Evolutionary conservation across 108 stramenopile genomes (phyloP), one percentile per base, ranked within the genome.

Genomic region (Discostella stelligeroides): DNA sequence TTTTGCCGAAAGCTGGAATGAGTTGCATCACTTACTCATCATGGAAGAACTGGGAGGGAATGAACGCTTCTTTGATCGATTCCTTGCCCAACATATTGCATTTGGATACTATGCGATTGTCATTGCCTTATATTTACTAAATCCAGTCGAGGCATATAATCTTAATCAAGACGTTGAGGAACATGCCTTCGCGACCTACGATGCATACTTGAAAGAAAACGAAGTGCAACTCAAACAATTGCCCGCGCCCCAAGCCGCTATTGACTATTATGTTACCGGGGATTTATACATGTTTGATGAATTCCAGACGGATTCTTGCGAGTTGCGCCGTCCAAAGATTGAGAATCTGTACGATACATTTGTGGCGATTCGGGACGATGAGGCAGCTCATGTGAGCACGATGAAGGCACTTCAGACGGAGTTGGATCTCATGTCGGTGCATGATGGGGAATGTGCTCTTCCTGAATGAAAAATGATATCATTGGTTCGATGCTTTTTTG

Each of bases 1-100:
- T 64, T 87, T 84, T 73, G 95, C 96, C 61, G 96, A 98, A 80
- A 82, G 86, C 42, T 92, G 88, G 78, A 98, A 98, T 72, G 98
- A 98, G 77, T 59, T 95, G 60, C 97, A 97, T 68, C 98, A 98
- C 80, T 80, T 98, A 27, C 74, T 97, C 3, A 98, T 98, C 75
- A 96, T 97, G 96, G 98, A 98, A 70, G 74, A 81, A 64, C 75
- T 98, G 46, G 97, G 97, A 20, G 97, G 97, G 5, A 95, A 96
- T 68, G 71, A 53, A 30, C 64, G 65, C 15, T 76, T 66, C 46
- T 47, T 84, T 5, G 94, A 95, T 84, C 83, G 97, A 18, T 82
- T 84, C 62, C 24, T 98, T 13, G 98, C 97, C 1, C 95, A 97
- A 68, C 82, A 90, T 58, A 77, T 92, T 37, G 98, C 98, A 28